Evolutionary conservation across 108 stramenopile genomes (phyloP).

Genomic region (Nannochloropsis salina): DNA sequence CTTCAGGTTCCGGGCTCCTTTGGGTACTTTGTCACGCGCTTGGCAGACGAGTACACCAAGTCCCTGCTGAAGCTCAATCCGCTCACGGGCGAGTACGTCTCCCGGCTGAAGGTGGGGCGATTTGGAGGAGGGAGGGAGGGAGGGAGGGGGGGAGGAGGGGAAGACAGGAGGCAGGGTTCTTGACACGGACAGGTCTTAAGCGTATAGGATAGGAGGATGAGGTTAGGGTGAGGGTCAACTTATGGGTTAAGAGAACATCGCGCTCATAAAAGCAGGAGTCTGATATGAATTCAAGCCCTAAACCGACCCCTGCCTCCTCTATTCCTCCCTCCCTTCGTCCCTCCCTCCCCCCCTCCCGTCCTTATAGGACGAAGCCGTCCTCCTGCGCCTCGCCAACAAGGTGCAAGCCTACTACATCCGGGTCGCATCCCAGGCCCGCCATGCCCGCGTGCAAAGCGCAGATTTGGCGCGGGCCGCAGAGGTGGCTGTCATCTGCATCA

Average conservation of each 20-base stretch:
- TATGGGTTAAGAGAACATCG: not conserved
- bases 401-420: constrained; percentile 70
- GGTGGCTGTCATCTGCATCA: constrained; percentile 69
- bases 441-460: not conserved
- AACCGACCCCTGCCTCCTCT: too few species aligned
- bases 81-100: constrained; percentile 75
- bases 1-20: constrained; percentile 80
- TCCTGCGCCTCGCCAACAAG: constrained; percentile 62
- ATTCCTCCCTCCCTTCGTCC: not conserved
- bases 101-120: constrained; percentile 63
- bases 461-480: constrained; percentile 62
- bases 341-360: not conserved
- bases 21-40: constrained; percentile 66
- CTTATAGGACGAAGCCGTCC: constrained; percentile 66
- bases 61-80: constrained; percentile 77
- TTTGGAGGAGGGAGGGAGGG: not conserved
- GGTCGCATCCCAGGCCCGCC: constrained; percentile 39
- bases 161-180: not conserved
- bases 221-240: too few species aligned
- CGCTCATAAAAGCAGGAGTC: too few species aligned
- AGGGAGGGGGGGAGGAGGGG: not conserved
- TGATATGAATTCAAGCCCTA: too few species aligned
- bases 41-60: constrained; percentile 95
- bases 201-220: too few species aligned
- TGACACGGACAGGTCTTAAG: too few species aligned